These are phyloP conservation scores for Candida ulmi DNA, from an alignment of 805 yeast species.

Conservation along the genomic window DNA sequence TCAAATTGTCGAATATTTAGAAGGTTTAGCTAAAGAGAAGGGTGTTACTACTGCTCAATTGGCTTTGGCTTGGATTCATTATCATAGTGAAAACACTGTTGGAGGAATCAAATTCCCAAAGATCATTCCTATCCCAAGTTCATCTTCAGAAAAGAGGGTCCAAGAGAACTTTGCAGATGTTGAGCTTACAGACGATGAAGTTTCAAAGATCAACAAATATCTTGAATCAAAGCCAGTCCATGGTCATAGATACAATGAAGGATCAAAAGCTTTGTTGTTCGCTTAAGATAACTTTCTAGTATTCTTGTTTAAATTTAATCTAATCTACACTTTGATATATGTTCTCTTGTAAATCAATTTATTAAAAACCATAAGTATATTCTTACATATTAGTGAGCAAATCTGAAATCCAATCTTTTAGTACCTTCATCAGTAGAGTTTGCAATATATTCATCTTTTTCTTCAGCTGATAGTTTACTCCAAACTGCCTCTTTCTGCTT, in stretches of 20 bases:
- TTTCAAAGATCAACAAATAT: constrained; percentile 44
- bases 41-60: constrained; percentile 57
- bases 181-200: constrained; percentile 50
- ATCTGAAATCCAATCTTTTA: constrained; percentile 49
- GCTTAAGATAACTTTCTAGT: no score
- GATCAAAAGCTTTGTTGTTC: constrained; percentile 2
- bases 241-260: constrained; percentile 53
- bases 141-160: constrained; percentile 54
- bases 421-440: constrained; percentile 50
- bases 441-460: constrained; percentile 41
- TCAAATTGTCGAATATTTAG: constrained; percentile 45
- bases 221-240: constrained; percentile 36
- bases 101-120: constrained; percentile 35
- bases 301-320: no score
- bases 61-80: constrained; percentile 61
- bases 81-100: constrained; percentile 26
- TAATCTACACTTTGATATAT: no score
- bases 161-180: constrained; percentile 50
- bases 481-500: constrained; percentile 40
- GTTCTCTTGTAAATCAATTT: no score
- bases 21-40: constrained; percentile 39
- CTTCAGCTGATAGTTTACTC: constrained; percentile 42
- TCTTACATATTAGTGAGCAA: constrained; percentile 27
- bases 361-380: no score
- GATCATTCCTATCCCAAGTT: constrained; percentile 78